These are phyloP conservation scores for Vitis hybrid DNA, from an alignment of 177 flowering plant genomes.

Conservation along the genomic window DNA sequence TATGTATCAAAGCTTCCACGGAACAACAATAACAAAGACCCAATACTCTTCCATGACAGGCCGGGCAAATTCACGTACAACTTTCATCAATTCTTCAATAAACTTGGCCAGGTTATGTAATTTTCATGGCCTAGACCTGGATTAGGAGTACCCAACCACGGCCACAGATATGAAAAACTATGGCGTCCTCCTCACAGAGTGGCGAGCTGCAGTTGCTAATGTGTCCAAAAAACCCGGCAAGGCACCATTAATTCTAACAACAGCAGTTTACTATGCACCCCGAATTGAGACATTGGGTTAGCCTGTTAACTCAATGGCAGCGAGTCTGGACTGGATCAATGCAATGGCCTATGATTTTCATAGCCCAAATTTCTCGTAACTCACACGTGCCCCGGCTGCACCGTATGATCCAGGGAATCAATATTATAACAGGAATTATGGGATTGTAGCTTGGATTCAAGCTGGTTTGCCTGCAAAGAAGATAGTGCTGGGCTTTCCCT, in stretches of 20 bases:
- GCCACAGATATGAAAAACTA: slow-evolving; percentile 26
- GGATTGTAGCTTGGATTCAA: slow-evolving; percentile 15
- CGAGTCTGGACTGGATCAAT: slow-evolving; percentile 24
- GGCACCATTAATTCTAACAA: slow-evolving; percentile 19
- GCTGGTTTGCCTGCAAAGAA: slow-evolving; percentile 23
- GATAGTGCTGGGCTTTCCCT: slow-evolving; percentile 27
- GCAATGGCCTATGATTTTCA: slow-evolving; percentile 18
- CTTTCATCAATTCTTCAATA: slow-evolving; percentile 52
- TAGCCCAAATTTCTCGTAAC: slow-evolving; percentile 1
- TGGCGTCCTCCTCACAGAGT: slow-evolving; percentile 33
- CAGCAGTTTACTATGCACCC: slow-evolving; percentile 4
- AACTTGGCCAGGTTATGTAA: slow-evolving; percentile 22
- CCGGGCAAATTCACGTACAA: background rate
- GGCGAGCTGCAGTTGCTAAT: slow-evolving; percentile 31
- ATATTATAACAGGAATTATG: slow-evolving; percentile 9
- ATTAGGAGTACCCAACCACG: slow-evolving; percentile 41
- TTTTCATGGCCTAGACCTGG: slow-evolving; percentile 50
- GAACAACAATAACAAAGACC: background rate
- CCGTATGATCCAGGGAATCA: slow-evolving; percentile 19
- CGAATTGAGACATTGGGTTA: background rate
- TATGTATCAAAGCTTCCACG: no score
- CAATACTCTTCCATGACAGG: slow-evolving; percentile 38
- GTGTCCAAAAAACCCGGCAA: slow-evolving; percentile 21
- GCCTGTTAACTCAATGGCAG: slow-evolving; percentile 10
- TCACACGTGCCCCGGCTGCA: slow-evolving; percentile 25